A percentile compares a stretch with the other conserved stretches of the same genome.
phyloP scores from a whole-genome alignment of 2,329 filamentous ascomycete genomes.

The Fusarium sp. region DNA sequence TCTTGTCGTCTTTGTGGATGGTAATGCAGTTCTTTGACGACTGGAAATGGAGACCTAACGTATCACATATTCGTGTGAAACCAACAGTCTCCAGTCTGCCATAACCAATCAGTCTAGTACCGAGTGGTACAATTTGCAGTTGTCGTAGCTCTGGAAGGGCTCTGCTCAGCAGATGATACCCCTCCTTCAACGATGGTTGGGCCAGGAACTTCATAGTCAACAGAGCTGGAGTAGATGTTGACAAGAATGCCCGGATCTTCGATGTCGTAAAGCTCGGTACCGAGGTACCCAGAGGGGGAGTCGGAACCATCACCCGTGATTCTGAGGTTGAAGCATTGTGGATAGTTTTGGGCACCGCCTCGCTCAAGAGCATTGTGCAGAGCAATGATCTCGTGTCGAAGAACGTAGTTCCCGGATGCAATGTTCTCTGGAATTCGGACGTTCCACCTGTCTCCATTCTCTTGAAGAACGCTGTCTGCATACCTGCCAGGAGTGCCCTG shows the following conservation, averaged over 20 bases:
- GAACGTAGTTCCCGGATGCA: conserved; percentile 62
- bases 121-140: conserved; percentile 37
- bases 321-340: conserved; percentile 62
- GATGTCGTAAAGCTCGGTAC: conserved; percentile 50
- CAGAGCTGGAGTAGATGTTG: conserved; percentile 46
- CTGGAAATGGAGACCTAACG: no score
- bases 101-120: background rate
- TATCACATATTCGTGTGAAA: no score
- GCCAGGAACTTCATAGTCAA: conserved; percentile 48
- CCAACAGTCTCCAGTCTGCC: no score
- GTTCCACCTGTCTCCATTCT: conserved; percentile 61
- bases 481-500: conserved; percentile 50
- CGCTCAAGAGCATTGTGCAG: conserved; percentile 57
- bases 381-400: conserved; percentile 65
- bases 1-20: background rate
- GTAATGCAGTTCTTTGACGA: background rate
- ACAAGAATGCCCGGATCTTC: conserved; percentile 50
- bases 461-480: conserved; percentile 56
- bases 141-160: conserved; percentile 37
- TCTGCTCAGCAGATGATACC: conserved; percentile 40
- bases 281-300: conserved; percentile 47
- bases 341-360: conserved; percentile 61
- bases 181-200: conserved; percentile 43
- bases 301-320: conserved; percentile 53
- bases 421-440: conserved; percentile 60